Conservation (phyloP, 768 basidiomycete species). For the Mycena maculata region DNA sequence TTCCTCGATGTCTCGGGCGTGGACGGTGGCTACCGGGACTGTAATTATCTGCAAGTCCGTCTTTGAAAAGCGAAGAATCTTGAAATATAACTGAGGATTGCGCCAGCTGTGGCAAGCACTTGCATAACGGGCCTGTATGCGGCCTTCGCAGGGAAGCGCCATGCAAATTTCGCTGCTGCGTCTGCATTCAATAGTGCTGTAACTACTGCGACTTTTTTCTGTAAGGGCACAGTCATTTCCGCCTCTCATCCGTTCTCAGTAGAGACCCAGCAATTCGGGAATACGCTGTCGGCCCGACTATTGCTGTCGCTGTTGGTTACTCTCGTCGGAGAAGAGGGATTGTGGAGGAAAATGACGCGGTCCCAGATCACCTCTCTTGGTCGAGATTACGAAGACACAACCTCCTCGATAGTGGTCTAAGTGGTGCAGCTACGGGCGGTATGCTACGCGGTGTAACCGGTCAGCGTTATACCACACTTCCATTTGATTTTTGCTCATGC, state of each 20-base stretch:
- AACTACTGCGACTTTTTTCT: slow-evolving; percentile 81
- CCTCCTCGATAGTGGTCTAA: slow-evolving; percentile 77
- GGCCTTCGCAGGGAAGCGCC: slow-evolving; percentile 60
- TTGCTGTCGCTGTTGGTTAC: slow-evolving; percentile 60
- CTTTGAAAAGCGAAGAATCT: slow-evolving; percentile 42
- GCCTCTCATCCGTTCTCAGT: background rate
- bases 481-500: background rate
- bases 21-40: slow-evolving; percentile 67
- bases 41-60: slow-evolving; percentile 86
- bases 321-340: slow-evolving; percentile 52
- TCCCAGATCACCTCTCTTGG: slow-evolving; percentile 49
- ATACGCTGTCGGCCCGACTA: slow-evolving; percentile 75
- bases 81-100: slow-evolving; percentile 42
- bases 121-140: slow-evolving; percentile 57
- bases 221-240: slow-evolving; percentile 54
- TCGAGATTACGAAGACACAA: slow-evolving; percentile 67
- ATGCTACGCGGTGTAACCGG: slow-evolving; percentile 66
- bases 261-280: slow-evolving; percentile 73
- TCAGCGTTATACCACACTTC: slow-evolving; percentile 48
- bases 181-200: slow-evolving; percentile 80
- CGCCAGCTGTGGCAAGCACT: slow-evolving; percentile 69
- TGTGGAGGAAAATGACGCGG: slow-evolving; percentile 31
- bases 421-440: slow-evolving; percentile 77
- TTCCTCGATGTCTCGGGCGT: slow-evolving; percentile 22
- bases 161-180: slow-evolving; percentile 61